Evolutionary conservation across 306 rosid genomes (phyloP), one percentile per base, ranked within the genome.

Genomic region (Heteromeles arbutifolia): DNA sequence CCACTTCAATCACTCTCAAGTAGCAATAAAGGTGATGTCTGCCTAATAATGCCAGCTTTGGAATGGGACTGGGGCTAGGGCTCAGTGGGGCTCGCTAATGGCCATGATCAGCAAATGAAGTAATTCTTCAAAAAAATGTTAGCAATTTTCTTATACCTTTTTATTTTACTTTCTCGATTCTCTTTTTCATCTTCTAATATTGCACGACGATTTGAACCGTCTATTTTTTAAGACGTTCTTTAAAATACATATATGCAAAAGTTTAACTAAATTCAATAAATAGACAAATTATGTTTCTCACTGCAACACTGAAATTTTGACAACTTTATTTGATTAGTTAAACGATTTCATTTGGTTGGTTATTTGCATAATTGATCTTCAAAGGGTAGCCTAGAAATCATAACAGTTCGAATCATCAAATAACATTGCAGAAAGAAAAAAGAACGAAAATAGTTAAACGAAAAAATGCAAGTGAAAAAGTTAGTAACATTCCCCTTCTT

Each of bases 1-100:
- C 96, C 92, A 73, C 41, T 82, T 61, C 80, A 72, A 76, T 89
- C 95, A 71, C 88, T 77, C n/a, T 86, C 97, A 48, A 48, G 54
- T 1, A 5, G 8, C 54, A 87, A 70, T 22, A n/a, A 57, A 31
- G 26, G 57, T 31, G 61, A 74, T 82, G 80, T 31, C 57, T 65
- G 31, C 81, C 32, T 69, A 77, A 76, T 76, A 77, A 82, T 77
- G 88, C 85, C 85, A 85, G 61, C 82, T 69, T 70, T 73, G 24
- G 69, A 39, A 78, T 76, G 88, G 84, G 81, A 70, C 78, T 76
- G 17, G 52, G 41, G 39, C 8, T 17, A 17, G 67, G 34, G 68
- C 9, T 31, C 68, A 1, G 68, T 31, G 44, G 68, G 68, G 15
- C 22, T 18, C 24, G 24, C 25, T 24, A 31, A 2, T 25, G 71